Base-by-base conservation (phyloP, 2,329 filamentous ascomycete genomes). In the Fusarium nisikadoi region DNA sequence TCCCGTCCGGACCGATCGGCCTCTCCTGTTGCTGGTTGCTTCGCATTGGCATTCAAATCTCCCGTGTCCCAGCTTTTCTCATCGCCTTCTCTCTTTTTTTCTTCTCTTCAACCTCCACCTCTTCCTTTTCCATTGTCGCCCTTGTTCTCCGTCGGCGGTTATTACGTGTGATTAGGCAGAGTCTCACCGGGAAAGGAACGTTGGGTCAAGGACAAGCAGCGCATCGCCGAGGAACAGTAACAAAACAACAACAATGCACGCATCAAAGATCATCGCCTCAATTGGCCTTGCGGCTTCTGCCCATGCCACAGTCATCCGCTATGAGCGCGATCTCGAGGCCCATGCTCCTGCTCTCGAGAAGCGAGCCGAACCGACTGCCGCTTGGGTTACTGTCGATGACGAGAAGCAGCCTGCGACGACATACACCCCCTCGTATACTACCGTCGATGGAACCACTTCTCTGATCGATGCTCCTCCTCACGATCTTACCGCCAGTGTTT, bases 361-460 rank as follows among this genome's bases (percentile, higher is more conserved):
- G 71, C 72, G 77, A 49, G 74, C 79, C 50, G 77, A 77, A n/a
- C 78, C 80, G 45, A 83, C 83, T 10, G 83, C 83, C 25, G 81
- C 84, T 38, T 90, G 88, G 88, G 85, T 89, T 50, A 83, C 81
- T 8, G 84, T 89, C 67, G 81, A 85, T 76, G 81, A 83, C 55
- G 81, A 85, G 46, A 85, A 85, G 72, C 79, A 79, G 38, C 83
- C 86, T 27, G 73, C 67, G 20, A 81, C 77, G 49, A 89, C 87
- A 14, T 79, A 86, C 65, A 89, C 87, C 16, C 87, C 87, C 17
- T 80, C 83, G 17, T 72, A 82, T 35, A 86, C 82, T 47, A 86
- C 85, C 29, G 76, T 86, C 67, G 74, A 79, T 69, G 87, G 86
- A 54, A 83, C 81, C n/a, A 81, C 85, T 8, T 79, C 77, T 27